Base-by-base conservation (phyloP, 2,329 filamentous ascomycete genomes). In the Albophoma yamanashiensis region DNA sequence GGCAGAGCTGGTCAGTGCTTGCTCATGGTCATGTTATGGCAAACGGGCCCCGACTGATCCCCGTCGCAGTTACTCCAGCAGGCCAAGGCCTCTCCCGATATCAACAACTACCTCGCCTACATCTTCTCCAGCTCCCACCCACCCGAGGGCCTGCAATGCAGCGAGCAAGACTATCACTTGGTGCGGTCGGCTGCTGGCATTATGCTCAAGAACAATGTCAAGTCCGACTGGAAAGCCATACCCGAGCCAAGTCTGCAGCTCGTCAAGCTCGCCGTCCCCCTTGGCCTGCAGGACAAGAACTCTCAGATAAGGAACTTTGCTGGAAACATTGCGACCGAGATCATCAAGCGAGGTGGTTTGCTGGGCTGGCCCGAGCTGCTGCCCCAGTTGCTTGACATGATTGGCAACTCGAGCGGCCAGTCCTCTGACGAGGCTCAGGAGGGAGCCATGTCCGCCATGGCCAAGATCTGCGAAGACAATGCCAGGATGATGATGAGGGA, bases 391-490 rank as follows among this genome's bases (percentile, higher is more conserved):
- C 76, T 97, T 65, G 81, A 85, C 59, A 81, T 96, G 73, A 84
- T 96, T 63, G 83, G 84, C 65, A 95, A 96, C 73, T 76, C 85
- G 60, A 79, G 78, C 55, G 88, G 89, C 47, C 85, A 88, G 63
- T 78, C 86, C 27, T 79, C 90, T 8, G 77, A 82, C 52, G 83
- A 90, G 69, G 87, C 88, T 15, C 92, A 97, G 71, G 93, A 99
- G 73, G 92, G 92, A 62, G 92, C 91, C 66, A 96, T 97, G 89
- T 86, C 89, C 56, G 92, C 94, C 56, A 80, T 99, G 74, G 80
- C 89, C 72, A 97, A 97, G 79, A 92, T 99, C 63, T 99, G 94
- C 75, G 94, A 99, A 75, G 94, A 99, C 76, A 97, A 96, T 76
- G 87, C 85, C 69, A 91, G 89, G 71, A 81, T 91, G 61, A 79